phyloP scores from a whole-genome alignment of 1,284 basidiomycete species.

The Melampsora larici-populina region DNA sequence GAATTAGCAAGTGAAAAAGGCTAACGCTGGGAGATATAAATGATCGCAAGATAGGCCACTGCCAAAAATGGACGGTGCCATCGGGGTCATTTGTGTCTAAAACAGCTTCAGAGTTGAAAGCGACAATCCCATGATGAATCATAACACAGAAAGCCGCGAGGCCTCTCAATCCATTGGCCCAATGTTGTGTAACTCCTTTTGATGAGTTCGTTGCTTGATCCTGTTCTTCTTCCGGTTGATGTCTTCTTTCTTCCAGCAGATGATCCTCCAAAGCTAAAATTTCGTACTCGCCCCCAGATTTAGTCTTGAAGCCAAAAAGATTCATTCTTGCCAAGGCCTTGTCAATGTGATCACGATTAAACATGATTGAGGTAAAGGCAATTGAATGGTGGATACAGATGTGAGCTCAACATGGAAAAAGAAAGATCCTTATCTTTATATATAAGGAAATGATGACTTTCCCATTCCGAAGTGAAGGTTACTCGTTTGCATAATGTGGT shows the following conservation, averaged over 20 bases:
- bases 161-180: not conserved
- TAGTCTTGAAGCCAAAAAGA: not conserved
- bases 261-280: not conserved
- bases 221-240: not conserved
- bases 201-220: not conserved
- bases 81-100: not conserved
- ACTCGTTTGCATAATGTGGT: too few relatives aligned
- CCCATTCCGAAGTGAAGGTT: too few relatives aligned
- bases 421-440: too few relatives aligned
- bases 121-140: not conserved
- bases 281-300: not conserved
- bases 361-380: too few relatives aligned
- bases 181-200: not conserved
- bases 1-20: not conserved
- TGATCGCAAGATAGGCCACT: not conserved
- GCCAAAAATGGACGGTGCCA: constrained; percentile 2
- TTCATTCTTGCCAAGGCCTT: too few relatives aligned
- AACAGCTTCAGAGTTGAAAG: not conserved
- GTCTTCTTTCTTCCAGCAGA: not conserved
- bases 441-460: too few relatives aligned
- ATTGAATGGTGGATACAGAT: too few relatives aligned
- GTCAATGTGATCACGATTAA: too few relatives aligned
- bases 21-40: not conserved
- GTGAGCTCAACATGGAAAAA: too few relatives aligned
- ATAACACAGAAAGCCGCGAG: not conserved